Percentiles rank a stretch among this genome's conserved stretches.
phyloP scores from a whole-genome alignment of 192 early-diverging fungal species.

The Rhizophagus prolifer region DNA sequence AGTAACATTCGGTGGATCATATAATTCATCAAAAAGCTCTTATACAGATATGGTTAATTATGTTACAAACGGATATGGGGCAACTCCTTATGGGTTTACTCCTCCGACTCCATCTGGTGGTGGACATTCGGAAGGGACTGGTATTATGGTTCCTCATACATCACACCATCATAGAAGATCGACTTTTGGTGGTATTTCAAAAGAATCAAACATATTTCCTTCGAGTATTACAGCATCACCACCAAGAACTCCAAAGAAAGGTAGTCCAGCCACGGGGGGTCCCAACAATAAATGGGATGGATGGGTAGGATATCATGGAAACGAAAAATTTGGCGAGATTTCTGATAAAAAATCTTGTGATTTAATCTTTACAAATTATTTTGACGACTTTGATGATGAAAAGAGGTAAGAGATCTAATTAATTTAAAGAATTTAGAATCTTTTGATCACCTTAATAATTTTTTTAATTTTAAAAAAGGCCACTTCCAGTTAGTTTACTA shows the following conservation, averaged over 20 bases:
- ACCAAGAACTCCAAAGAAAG: slow-evolving; percentile 6
- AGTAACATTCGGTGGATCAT: background rate
- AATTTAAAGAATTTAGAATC: background rate
- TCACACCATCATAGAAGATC: slow-evolving; percentile 22
- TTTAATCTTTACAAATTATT: slow-evolving; percentile 35
- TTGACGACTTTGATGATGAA: slow-evolving; percentile 42
- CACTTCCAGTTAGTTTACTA: slow-evolving; percentile 44
- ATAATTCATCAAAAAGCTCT: slow-evolving; percentile 15
- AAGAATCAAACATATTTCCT: background rate
- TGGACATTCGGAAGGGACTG: background rate
- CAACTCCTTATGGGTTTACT: background rate
- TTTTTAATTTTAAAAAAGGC: slow-evolving; percentile 29
- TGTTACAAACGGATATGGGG: background rate
- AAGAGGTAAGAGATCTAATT: slow-evolving; percentile 22
- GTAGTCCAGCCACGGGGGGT: slow-evolving; percentile 17
- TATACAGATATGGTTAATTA: background rate
- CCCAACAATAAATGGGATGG: background rate
- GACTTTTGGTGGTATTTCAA: slow-evolving; percentile 1
- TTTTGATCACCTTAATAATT: background rate
- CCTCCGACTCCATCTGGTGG: slow-evolving; percentile 2
- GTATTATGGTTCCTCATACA: slow-evolving; percentile 9
- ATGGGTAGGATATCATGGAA: background rate
- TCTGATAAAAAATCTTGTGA: background rate
- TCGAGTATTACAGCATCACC: slow-evolving; percentile 18
- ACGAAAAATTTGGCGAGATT: background rate